These are phyloP conservation scores for Caryopteris hybrid DNA, from an alignment of 305 asterid genomes.

Conservation along the genomic window DNA sequence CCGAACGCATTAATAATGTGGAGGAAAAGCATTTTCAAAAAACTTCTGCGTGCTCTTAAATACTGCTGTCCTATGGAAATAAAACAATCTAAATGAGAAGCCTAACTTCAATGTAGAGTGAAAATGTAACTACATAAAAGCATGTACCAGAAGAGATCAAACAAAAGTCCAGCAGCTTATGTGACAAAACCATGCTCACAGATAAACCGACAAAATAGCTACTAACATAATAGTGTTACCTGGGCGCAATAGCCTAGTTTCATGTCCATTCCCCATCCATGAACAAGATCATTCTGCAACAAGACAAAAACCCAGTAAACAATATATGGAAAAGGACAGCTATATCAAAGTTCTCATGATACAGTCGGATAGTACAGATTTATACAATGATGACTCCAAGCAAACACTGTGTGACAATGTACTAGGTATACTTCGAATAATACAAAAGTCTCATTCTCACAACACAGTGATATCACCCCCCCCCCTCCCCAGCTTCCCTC, in stretches of 20 bases:
- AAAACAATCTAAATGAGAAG: neutral
- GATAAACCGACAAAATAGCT: constrained; percentile 6
- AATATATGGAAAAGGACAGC: constrained; percentile 13
- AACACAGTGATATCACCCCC: too few species aligned
- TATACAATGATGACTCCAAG: neutral
- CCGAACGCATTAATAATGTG: neutral
- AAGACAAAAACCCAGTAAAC: constrained; percentile 1
- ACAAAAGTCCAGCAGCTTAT: neutral
- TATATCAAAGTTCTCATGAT: constrained; percentile 7
- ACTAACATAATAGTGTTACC: constrained; percentile 33
- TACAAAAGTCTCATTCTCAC: neutral
- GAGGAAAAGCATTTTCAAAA: neutral
- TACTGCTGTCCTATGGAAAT: neutral
- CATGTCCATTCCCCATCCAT: constrained; percentile 99
- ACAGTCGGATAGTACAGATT: neutral
- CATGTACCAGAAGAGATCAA: neutral
- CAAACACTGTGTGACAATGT: neutral
- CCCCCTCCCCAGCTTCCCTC: too few species aligned
- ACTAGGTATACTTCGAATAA: neutral
- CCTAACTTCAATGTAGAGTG: neutral
- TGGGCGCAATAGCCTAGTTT: constrained; percentile 94
- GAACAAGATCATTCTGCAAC: constrained; percentile 92
- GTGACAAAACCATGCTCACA: neutral
- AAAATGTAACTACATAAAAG: neutral
- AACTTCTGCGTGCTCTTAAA: neutral